These are phyloP conservation scores for Leccinum ponderosum DNA, from an alignment of 1,284 basidiomycete species.

Conservation along the genomic window DNA sequence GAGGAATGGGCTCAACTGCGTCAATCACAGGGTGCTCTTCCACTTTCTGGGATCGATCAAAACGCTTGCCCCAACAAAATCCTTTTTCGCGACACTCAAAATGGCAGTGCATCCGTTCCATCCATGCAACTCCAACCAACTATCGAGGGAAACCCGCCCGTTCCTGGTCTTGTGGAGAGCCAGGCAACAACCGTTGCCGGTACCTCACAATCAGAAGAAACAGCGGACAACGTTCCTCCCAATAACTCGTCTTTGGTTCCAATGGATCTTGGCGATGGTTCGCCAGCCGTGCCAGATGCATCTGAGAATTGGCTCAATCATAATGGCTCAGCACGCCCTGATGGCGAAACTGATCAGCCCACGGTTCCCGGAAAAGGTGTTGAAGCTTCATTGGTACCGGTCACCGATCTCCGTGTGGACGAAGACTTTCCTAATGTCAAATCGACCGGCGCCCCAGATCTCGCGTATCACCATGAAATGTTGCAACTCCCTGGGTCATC, in stretches of 20 bases:
- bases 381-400: background rate
- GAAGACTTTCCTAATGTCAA: background rate
- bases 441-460: background rate
- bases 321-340: background rate
- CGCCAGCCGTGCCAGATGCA: background rate
- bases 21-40: slow-evolving; percentile 26
- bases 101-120: slow-evolving; percentile 2
- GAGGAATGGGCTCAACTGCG: slow-evolving; percentile 34
- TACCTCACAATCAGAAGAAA: slow-evolving; percentile 7
- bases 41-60: slow-evolving; percentile 10
- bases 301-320: background rate
- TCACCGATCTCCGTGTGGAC: background rate
- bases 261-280: background rate
- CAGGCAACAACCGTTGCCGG: background rate
- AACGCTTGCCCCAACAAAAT: background rate
- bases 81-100: background rate
- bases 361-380: background rate
- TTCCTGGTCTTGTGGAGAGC: background rate
- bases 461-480: background rate
- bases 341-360: slow-evolving; percentile 1
- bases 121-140: background rate
- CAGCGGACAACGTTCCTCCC: background rate
- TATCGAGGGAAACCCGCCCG: background rate
- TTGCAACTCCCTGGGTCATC: background rate
- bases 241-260: background rate